Evolutionary conservation across 192 early-diverging fungal genomes (phyloP).

Genomic region (Coemansia sp.): DNA sequence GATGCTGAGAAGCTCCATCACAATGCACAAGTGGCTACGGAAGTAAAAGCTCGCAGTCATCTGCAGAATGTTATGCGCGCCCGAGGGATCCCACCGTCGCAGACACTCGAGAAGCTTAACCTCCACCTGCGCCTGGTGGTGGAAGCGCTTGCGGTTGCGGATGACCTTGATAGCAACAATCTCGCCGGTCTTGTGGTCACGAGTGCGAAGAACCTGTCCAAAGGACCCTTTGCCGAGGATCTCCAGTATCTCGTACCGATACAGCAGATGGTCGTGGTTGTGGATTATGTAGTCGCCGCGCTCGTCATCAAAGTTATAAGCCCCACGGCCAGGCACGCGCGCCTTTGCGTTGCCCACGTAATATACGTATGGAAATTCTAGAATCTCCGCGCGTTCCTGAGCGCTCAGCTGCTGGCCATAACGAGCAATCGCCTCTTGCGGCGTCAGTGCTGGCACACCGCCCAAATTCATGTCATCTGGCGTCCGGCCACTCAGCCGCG

Average conservation of each 20-base stretch:
- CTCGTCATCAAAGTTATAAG: conserved; percentile 81
- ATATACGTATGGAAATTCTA: conserved; percentile 80
- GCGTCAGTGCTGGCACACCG: conserved; percentile 57
- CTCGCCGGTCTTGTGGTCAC: conserved; percentile 88
- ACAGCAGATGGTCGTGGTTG: conserved; percentile 86
- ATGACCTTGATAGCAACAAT: conserved; percentile 94
- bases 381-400: conserved; percentile 88
- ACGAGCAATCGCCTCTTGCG: conserved; percentile 63
- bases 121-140: conserved; percentile 92
- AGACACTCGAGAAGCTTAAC: conserved; percentile 90
- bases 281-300: conserved; percentile 91
- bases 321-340: conserved; percentile 27
- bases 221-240: conserved; percentile 94
- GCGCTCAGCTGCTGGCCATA: conserved; percentile 75
- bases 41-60: conserved; percentile 94
- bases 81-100: conserved; percentile 80
- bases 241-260: conserved; percentile 91
- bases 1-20: conserved; percentile 88
- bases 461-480: conserved; percentile 20
- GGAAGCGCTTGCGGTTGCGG: conserved; percentile 94
- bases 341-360: conserved; percentile 82
- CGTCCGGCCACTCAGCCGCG: conserved; percentile 26
- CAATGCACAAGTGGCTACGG: conserved; percentile 94
- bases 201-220: conserved; percentile 92
- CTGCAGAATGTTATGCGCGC: conserved; percentile 78